Conservation (phyloP, 371 early-diverging fungal species). For the Apophysomyces elegans region DNA sequence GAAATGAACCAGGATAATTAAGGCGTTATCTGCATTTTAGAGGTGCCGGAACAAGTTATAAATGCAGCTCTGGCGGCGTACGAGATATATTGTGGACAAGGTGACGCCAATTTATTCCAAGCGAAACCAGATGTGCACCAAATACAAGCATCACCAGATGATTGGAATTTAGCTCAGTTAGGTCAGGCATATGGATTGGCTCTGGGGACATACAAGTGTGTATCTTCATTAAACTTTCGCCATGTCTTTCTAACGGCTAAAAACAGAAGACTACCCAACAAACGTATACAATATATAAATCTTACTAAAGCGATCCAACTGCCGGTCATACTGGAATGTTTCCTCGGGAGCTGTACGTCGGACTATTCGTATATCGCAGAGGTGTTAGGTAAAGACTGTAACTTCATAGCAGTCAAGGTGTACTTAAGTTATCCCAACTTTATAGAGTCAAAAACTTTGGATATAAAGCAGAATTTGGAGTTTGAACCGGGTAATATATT, state of each 20-base stretch:
- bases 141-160: conserved; percentile 14
- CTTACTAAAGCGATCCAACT: conserved; percentile 43
- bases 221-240: neutral
- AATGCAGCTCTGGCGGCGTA: conserved; percentile 24
- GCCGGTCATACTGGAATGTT: conserved; percentile 46
- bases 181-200: conserved; percentile 42
- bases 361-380: conserved; percentile 21
- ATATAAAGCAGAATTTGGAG: conserved; percentile 18
- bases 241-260: neutral
- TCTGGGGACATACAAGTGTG: conserved; percentile 28
- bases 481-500: conserved; percentile 27
- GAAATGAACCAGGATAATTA: neutral
- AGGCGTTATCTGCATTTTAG: conserved; percentile 12
- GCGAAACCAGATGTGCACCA: neutral
- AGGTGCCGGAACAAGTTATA: conserved; percentile 23
- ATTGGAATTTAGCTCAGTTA: conserved; percentile 33
- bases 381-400: conserved; percentile 23
- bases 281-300: conserved; percentile 34
- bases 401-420: neutral
- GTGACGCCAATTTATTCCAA: neutral
- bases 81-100: conserved; percentile 23
- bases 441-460: conserved; percentile 11
- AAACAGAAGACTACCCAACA: conserved; percentile 25
- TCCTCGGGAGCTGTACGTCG: conserved; percentile 40
- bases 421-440: neutral